Base-by-base conservation (phyloP, 2,329 filamentous ascomycete species). In the Penicillium sclerotiorum region DNA sequence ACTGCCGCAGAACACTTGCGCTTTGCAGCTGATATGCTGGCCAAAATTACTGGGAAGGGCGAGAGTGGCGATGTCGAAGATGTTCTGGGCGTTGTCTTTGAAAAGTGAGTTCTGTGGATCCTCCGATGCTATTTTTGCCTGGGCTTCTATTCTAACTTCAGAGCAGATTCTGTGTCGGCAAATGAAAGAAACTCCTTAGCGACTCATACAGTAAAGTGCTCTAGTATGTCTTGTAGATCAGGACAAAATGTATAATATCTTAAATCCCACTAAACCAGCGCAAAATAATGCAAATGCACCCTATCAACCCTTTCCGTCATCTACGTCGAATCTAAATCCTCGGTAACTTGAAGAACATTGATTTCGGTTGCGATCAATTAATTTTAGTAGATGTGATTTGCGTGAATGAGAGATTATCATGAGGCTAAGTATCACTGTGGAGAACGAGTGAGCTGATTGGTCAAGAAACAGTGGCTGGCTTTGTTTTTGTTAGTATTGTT, bases 1-100 rank as follows among this genome's bases (percentile, higher is more conserved):
- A 80, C 95, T 21, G 92, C 91, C 9, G 94, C 94, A 1, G 94
- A 99, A 71, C 85, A 92, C 65, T 77, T 99, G 47, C 86, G 94
- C 36, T 84, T 83, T 58, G 92, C 91, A 11, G 91, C 90, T 1
- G 83, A 86, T 45, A 86, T 84, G 55, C 77, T 96, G n/a, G 88
- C 90, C 2, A 84, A 85, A 49, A 95, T 97, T 61, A 97, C 91
- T 1, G 94, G 94, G 1, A 84, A 84, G 47, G 92, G 91, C 1
- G 89, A 91, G 61, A 83, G 82, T 33, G 89, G 91, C 2, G 93
- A 97, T 70, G 90, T 97, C 13, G 93, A 99, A 68, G 94, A 97
- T 66, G 90, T 99, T 7, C 74, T 99, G 37, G 94, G 94, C 0
- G 92, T 99, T 18, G 92, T 99, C 4, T 99, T 99, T 74, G 93